These are phyloP conservation scores for Cystofilobasidium macerans DNA, from an alignment of 768 basidiomycete species.

Conservation along the genomic window DNA sequence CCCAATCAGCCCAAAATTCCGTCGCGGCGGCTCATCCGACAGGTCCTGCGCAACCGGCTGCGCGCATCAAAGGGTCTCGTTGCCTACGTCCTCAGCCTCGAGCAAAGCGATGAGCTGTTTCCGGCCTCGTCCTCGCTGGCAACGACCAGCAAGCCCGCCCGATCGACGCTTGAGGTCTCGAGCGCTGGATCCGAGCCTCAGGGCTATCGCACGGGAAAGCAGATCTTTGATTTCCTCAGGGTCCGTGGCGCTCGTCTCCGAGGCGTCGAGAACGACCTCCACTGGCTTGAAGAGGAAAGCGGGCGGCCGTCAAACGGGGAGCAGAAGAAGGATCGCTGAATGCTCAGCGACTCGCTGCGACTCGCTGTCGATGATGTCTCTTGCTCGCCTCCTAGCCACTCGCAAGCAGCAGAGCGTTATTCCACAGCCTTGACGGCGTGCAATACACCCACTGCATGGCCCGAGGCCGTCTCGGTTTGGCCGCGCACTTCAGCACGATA, in stretches of 20 bases:
- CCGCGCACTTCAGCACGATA: no score
- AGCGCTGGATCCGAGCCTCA: not conserved
- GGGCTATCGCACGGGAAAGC: slow-evolving; percentile 48
- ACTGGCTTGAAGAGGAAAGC: slow-evolving; percentile 2
- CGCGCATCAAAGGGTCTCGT: slow-evolving; percentile 69
- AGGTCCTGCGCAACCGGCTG: slow-evolving; percentile 74
- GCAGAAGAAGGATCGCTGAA: not conserved
- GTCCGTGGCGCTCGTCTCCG: slow-evolving; percentile 58
- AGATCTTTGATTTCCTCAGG: slow-evolving; percentile 64
- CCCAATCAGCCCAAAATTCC: slow-evolving; percentile 47
- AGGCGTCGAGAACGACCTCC: not conserved
- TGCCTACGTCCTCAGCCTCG: slow-evolving; percentile 45
- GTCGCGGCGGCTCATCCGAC: slow-evolving; percentile 71
- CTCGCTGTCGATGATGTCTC: no score
- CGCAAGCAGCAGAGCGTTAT: no score
- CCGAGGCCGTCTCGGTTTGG: no score
- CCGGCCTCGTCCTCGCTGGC: not conserved
- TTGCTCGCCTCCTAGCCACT: no score
- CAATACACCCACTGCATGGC: no score
- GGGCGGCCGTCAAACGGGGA: not conserved
- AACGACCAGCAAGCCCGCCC: not conserved
- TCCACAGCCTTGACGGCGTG: no score
- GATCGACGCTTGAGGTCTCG: slow-evolving; percentile 3
- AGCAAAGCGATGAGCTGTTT: not conserved
- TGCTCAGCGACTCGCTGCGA: no score